A percentile compares a stretch with the other conserved stretches of the same genome.
Conservation (phyloP, 2,329 filamentous ascomycete species). For the Zymoseptoria brevis region DNA sequence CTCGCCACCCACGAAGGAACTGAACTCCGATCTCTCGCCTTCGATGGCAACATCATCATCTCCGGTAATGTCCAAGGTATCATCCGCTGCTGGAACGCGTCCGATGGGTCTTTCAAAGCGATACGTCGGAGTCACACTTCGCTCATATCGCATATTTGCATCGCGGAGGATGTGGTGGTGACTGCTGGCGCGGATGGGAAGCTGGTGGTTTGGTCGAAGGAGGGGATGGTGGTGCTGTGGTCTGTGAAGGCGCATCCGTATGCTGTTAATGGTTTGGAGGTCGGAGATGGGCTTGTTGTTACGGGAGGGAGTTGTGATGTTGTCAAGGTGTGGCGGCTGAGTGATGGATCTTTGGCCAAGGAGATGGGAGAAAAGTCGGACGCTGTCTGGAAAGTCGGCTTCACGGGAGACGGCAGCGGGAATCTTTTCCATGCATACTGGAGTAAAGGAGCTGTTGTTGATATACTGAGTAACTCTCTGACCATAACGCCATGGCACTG, state of each 20-base stretch:
- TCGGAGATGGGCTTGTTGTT: neutral
- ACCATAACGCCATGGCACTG: neutral
- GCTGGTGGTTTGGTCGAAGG: neutral
- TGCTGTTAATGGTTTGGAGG: neutral
- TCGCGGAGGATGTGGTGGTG: neutral
- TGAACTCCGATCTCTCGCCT: neutral
- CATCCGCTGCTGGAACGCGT: neutral
- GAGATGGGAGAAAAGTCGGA: neutral
- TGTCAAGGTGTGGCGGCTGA: neutral
- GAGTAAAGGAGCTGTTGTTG: neutral
- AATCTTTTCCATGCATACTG: neutral
- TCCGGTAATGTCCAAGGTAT: neutral
- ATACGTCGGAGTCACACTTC: neutral
- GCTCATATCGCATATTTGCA: neutral
- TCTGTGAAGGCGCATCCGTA: neutral
- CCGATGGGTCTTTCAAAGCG: neutral
- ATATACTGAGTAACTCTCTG: neutral
- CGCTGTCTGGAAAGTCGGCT: neutral
- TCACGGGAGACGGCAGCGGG: neutral
- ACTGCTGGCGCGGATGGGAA: neutral
- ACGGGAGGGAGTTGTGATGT: neutral
- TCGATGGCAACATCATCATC: neutral
- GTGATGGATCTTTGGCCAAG: neutral
- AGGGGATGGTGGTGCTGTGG: neutral
- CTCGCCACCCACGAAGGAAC: neutral